Conservation (phyloP, 2,329 filamentous ascomycete species). For the Nemania diffusa region DNA sequence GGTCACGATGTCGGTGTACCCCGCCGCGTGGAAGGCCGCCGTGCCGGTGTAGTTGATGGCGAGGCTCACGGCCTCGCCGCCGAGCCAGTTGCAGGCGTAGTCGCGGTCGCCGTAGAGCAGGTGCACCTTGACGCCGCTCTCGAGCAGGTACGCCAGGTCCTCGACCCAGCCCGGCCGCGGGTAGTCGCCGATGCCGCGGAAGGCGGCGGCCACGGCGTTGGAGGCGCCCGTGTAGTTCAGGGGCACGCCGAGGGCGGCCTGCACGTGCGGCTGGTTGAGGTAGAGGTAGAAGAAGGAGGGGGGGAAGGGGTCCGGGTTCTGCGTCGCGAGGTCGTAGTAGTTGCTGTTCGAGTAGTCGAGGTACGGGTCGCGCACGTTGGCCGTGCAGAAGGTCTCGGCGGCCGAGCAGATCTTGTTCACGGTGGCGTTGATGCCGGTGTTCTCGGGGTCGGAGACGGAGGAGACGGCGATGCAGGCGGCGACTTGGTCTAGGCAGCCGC, state of each 20-base stretch:
- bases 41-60: slow-evolving; percentile 58
- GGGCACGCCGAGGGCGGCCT: slow-evolving; percentile 67
- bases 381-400: slow-evolving; percentile 44
- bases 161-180: slow-evolving; percentile 52
- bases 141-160: slow-evolving; percentile 63
- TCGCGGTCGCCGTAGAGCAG: slow-evolving; percentile 69
- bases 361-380: slow-evolving; percentile 41
- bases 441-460: slow-evolving; percentile 59
- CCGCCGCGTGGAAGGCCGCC: slow-evolving; percentile 61
- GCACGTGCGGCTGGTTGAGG: slow-evolving; percentile 66
- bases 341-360: slow-evolving; percentile 53
- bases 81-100: slow-evolving; percentile 67
- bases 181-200: slow-evolving; percentile 51
- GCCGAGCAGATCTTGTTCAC: slow-evolving; percentile 57
- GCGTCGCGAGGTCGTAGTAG: slow-evolving; percentile 67
- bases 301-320: slow-evolving; percentile 63
- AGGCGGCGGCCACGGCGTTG: slow-evolving; percentile 57
- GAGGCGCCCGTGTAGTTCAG: slow-evolving; percentile 65
- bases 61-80: slow-evolving; percentile 63
- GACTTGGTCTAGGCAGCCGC: slow-evolving; percentile 65
- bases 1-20: slow-evolving; percentile 72
- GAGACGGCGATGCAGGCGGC: slow-evolving; percentile 60
- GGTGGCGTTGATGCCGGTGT: slow-evolving; percentile 56
- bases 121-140: slow-evolving; percentile 66
- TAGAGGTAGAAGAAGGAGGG: slow-evolving; percentile 63